phyloP scores from a whole-genome alignment of 1,284 basidiomycete species.

The Ganoderma leucocontextum region DNA sequence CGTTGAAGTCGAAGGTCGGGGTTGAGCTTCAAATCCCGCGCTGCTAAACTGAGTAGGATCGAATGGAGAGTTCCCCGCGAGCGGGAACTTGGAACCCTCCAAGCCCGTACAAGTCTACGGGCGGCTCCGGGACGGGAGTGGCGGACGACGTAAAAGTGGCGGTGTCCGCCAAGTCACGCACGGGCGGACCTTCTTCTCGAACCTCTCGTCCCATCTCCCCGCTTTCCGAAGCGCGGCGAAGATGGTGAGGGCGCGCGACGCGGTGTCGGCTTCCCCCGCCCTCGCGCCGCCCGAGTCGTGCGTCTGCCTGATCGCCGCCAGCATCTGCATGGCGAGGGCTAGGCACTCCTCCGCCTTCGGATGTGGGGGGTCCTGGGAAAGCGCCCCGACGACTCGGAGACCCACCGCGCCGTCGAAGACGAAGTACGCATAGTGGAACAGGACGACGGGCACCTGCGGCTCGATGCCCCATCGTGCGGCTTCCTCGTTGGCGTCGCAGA shows the following conservation, averaged over 20 bases:
- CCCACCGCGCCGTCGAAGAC: conserved; percentile 45
- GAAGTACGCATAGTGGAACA: conserved; percentile 40
- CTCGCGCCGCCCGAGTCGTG: conserved; percentile 22
- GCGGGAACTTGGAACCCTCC: not conserved
- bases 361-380: conserved; percentile 40
- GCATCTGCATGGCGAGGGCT: conserved; percentile 33
- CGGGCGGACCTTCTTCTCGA: conserved; percentile 18
- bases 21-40: not conserved
- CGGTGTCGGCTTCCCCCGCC: conserved; percentile 37
- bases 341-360: conserved; percentile 37
- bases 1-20: not conserved
- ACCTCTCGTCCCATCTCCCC: conserved; percentile 36
- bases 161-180: not conserved
- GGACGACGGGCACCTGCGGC: conserved; percentile 19
- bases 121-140: not conserved
- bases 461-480: conserved; percentile 22
- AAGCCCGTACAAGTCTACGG: not conserved
- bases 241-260: conserved; percentile 34
- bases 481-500: conserved; percentile 34
- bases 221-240: conserved; percentile 37
- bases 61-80: not conserved
- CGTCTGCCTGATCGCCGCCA: conserved; percentile 30
- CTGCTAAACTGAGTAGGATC: not conserved
- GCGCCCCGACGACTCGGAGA: conserved; percentile 39
- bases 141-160: not conserved